Evolutionary conservation across 208 protist species (phyloP).

Genomic region (Leishmania braziliensis): DNA sequence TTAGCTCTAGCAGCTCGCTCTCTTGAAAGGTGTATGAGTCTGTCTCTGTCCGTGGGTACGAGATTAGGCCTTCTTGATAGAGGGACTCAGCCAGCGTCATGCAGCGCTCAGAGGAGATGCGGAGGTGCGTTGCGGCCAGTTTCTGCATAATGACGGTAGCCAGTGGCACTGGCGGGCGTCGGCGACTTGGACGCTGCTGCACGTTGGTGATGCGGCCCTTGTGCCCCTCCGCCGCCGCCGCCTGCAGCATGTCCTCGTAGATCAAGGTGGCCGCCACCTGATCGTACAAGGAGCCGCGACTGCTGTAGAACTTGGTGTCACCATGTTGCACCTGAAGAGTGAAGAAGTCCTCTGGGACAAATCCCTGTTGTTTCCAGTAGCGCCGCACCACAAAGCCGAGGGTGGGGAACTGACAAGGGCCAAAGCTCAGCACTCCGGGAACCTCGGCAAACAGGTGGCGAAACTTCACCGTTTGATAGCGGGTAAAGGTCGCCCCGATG

Average conservation of each 20-base stretch:
- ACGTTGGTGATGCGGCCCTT: slow-evolving; percentile 65
- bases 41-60: slow-evolving; percentile 99
- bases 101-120: slow-evolving; percentile 92
- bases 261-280: slow-evolving; percentile 73
- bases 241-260: slow-evolving; percentile 67
- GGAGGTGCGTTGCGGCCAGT: slow-evolving; percentile 91
- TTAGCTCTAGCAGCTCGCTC: slow-evolving; percentile 81
- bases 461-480: slow-evolving; percentile 91
- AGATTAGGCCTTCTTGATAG: slow-evolving; percentile 92
- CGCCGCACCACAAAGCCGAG: slow-evolving; percentile 93
- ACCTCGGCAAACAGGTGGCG: slow-evolving; percentile 72
- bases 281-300: slow-evolving; percentile 75
- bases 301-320: slow-evolving; percentile 56
- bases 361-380: slow-evolving; percentile 84
- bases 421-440: slow-evolving; percentile 88
- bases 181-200: slow-evolving; percentile 66
- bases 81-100: slow-evolving; percentile 95
- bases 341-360: slow-evolving; percentile 86
- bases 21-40: slow-evolving; percentile 93
- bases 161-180: slow-evolving; percentile 93
- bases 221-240: slow-evolving; percentile 41
- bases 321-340: slow-evolving; percentile 60
- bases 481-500: slow-evolving; percentile 95
- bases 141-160: slow-evolving; percentile 99
- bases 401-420: slow-evolving; percentile 96